Base-by-base conservation (phyloP, 805 yeast genomes). In the Candida ortonii region DNA sequence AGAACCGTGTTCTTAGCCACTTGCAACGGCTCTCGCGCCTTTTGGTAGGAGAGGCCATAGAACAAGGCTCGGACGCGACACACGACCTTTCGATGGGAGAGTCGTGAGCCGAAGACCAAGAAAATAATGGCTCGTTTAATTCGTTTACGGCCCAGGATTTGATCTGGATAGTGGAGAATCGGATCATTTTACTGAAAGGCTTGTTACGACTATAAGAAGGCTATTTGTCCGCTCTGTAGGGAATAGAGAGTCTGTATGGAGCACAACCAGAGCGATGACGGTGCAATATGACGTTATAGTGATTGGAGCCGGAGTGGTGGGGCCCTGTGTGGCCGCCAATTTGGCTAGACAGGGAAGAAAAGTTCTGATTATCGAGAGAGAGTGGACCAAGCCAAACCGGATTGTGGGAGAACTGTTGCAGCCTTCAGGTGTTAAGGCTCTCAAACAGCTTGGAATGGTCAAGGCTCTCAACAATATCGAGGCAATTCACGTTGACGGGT, bases 231-330 rank as follows among this genome's bases (percentile, higher is more conserved):
- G n/a, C n/a, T n/a, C n/a, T n/a, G n/a, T n/a, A n/a, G n/a, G n/a
- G n/a, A n/a, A n/a, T n/a, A n/a, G n/a, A n/a, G n/a, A n/a, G n/a
- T n/a, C n/a, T n/a, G n/a, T n/a, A n/a, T n/a, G n/a, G n/a, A 16
- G 30, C 13, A 16, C 21, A 22, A 3, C 6, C 28, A 33, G 41
- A 25, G 34, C 15, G 11, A 22, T 13, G 33, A 27, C 7, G 19
- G 20, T 18, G 13, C 43, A 57, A 23, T 87, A 76, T 61, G 98
- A 93, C 54, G 90, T 81, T 32, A 79, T 90, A 25, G 83, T 93
- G 16, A 78, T 93, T 24, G 98, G 98, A n/a, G 97, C 97, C n/a
- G 98, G 98, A 36, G 95, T 90, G 14, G 81, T 87, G 16, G 98
- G 99, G 1, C 96, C 98, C 2, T 80, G 90, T 36, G 70, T 90